Evolutionary conservation across 2,329 filamentous ascomycete species (phyloP), one percentile per base, ranked within the genome.

Genomic region (Arthrobotrys conoides): DNA sequence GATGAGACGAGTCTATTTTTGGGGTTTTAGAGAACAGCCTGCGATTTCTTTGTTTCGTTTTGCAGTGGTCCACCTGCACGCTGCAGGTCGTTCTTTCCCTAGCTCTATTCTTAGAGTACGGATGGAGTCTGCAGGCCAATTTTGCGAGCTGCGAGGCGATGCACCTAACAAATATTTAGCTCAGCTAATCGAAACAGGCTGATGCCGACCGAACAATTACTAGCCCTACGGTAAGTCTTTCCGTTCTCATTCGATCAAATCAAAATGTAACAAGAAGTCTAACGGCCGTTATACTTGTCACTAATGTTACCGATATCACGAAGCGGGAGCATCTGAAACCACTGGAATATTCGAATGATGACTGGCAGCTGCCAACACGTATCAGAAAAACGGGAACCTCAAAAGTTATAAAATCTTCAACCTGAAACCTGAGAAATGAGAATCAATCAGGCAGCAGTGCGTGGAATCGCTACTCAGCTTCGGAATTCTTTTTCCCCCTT

Each of bases 391-490:
- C 24, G 67, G 72, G 59, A 67, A 63, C 49, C n/a, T 46, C n/a
- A 18, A 27, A 48, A 48, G 8, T 30, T 30, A 55, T 55, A 55
- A 30, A 55, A 69, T 61, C 66, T 57, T 78, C 63, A 69, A 78
- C 69, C 68, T 69, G 75, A 78, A 78, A 78, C 75, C 22, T 72
- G 55, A 78, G 75, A 77, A 77, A 77, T 77, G 73, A 77, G 67
- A 65, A 69, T 68, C 38, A 46, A 46, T 12, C 75, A 78, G 75
- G 75, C 75, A 78, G 75, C 75, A 68, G 63, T 44, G 41, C 30
- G 46, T 55, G 44, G 48, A 41, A 49, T 24, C 20, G 20, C 48
- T 36, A 18, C 36, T 68, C 64, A 68, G 70, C 61, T 67, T 48
- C n/a, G n/a, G n/a, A 51, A 57, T 53, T 49, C 22, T 24, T 22